Percentiles rank a stretch among this genome's conserved stretches.
phyloP scores from a whole-genome alignment of 2,329 filamentous ascomycete genomes.

The Trichoderma sp. region DNA sequence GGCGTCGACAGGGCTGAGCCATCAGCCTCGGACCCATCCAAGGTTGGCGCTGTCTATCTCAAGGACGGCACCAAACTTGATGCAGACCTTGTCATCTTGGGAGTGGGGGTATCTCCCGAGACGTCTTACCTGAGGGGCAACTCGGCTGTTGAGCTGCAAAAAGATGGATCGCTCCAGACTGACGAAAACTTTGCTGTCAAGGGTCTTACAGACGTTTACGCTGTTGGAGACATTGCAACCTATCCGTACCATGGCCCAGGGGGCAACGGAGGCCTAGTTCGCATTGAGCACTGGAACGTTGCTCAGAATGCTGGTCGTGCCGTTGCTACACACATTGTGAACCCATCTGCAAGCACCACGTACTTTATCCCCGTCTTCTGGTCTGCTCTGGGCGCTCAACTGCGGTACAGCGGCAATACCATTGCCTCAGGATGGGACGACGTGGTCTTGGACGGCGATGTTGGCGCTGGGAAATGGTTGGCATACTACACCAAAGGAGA shows the following conservation, averaged over 20 bases:
- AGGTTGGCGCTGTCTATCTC: slow-evolving; percentile 77
- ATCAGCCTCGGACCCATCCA: slow-evolving; percentile 64
- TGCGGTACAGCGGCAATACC: slow-evolving; percentile 93
- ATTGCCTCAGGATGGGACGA: slow-evolving; percentile 74
- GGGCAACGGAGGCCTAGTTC: slow-evolving; percentile 68
- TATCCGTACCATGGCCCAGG: slow-evolving; percentile 93
- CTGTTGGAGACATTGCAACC: slow-evolving; percentile 91
- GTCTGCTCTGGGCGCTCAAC: slow-evolving; percentile 85
- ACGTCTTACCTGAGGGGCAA: slow-evolving; percentile 81
- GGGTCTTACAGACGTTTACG: slow-evolving; percentile 81
- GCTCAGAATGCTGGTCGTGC: slow-evolving; percentile 88
- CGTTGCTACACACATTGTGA: slow-evolving; percentile 75
- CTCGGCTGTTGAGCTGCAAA: slow-evolving; percentile 66
- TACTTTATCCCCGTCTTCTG: slow-evolving; percentile 94
- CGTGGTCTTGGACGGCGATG: slow-evolving; percentile 74
- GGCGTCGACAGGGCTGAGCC: slow-evolving; percentile 81
- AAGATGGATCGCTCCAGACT: slow-evolving; percentile 83
- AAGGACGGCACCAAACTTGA: slow-evolving; percentile 83
- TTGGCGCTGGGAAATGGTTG: slow-evolving; percentile 77
- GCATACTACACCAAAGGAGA: slow-evolving; percentile 89
- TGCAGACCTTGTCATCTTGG: slow-evolving; percentile 88
- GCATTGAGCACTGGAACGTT: slow-evolving; percentile 99
- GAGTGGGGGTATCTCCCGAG: slow-evolving; percentile 83
- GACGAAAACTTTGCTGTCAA: slow-evolving; percentile 77
- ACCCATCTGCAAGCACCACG: slow-evolving; percentile 59